These are phyloP conservation scores for Acanthamoeba sp. DNA, from an alignment of 208 protist genomes.

Conservation along the genomic window DNA sequence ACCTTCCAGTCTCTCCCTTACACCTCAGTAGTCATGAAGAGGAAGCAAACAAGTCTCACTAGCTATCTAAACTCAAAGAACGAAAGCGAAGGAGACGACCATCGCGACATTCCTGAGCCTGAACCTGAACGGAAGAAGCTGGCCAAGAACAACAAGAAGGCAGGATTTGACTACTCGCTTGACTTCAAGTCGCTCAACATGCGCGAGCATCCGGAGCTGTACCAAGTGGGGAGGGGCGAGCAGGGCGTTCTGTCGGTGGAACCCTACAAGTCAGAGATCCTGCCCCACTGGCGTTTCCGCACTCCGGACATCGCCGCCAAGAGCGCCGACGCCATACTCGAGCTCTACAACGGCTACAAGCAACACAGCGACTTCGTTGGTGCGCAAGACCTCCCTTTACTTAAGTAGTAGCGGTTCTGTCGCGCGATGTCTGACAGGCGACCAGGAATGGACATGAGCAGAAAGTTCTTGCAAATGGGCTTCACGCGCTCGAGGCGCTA, in stretches of 20 bases:
- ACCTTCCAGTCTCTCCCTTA: no score
- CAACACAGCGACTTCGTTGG: constrained; percentile 46
- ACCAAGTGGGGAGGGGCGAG: constrained; percentile 17
- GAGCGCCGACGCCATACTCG: constrained; percentile 46
- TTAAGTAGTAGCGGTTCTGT: background rate
- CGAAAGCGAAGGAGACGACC: background rate
- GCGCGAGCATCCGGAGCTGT: background rate
- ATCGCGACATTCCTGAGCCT: no score
- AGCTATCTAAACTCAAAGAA: background rate
- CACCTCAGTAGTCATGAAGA: background rate
- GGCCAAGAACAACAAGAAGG: background rate
- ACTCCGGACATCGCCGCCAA: constrained; percentile 34
- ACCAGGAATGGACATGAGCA: background rate
- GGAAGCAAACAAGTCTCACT: background rate
- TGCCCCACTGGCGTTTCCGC: constrained; percentile 73
- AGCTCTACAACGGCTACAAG: constrained; percentile 59
- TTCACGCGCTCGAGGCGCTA: constrained; percentile 33
- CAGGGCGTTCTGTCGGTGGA: constrained; percentile 70
- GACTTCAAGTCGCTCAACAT: constrained; percentile 5
- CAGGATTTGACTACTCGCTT: constrained; percentile 9
- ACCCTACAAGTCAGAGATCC: constrained; percentile 74
- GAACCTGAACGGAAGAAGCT: no score
- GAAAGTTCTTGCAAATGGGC: constrained; percentile 68
- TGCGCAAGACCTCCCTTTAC: background rate
- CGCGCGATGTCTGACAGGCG: background rate